These are phyloP conservation scores for Aspergillus sp. DNA, from an alignment of 2,329 filamentous ascomycete genomes.

Conservation along the genomic window DNA sequence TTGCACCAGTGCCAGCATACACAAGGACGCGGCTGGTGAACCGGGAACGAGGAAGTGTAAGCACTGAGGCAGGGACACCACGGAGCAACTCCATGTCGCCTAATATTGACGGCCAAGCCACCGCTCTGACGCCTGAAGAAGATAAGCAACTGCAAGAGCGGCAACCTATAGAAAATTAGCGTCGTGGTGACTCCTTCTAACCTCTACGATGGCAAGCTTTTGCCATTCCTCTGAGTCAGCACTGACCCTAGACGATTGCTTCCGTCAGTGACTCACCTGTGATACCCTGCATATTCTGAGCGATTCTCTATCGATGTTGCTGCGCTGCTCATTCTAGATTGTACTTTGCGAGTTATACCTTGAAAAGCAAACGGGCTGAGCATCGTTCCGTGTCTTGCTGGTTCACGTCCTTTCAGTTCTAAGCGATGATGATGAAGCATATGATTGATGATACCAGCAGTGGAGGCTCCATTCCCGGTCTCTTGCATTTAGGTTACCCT, in stretches of 20 bases:
- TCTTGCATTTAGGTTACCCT: background rate
- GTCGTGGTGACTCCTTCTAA: too few species aligned
- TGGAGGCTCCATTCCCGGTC: background rate
- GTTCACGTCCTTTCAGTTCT: conserved; percentile 3
- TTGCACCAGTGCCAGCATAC: conserved; percentile 52
- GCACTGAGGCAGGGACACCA: conserved; percentile 29
- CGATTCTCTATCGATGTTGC: background rate
- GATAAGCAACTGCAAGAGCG: conserved; percentile 13
- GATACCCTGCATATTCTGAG: background rate
- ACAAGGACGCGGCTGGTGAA: conserved; percentile 34
- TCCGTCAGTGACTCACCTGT: background rate
- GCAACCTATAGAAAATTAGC: background rate
- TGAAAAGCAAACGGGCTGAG: background rate
- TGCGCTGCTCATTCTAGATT: background rate
- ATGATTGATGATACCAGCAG: conserved; percentile 21
- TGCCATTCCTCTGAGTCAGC: background rate
- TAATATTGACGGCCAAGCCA: conserved; percentile 20
- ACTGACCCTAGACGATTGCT: background rate
- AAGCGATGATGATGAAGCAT: conserved; percentile 22
- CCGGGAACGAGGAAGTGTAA: conserved; percentile 32
- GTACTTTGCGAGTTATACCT: background rate
- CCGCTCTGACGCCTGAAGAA: conserved; percentile 19
- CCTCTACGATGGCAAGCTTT: background rate
- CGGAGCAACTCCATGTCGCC: conserved; percentile 18
- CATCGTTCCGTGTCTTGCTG: background rate